Evolutionary conservation across 805 yeast species (phyloP), one percentile per base, ranked within the genome.

Genomic region (Isabelozyma rhagii): DNA sequence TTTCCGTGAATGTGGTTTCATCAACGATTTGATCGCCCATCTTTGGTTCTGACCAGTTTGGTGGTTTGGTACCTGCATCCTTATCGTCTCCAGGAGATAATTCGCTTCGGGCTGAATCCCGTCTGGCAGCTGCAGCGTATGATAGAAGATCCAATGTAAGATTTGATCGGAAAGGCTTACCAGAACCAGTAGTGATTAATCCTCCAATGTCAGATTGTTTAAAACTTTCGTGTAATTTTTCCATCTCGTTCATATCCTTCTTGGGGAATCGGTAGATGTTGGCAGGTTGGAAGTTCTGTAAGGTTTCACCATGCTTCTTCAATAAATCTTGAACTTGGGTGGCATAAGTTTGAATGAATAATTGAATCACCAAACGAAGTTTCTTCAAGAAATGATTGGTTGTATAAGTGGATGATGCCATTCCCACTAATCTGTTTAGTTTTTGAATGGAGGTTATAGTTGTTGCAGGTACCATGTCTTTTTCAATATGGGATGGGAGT

Each of bases 291-390:
- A 59, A 58, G 48, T 59, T 61, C 18, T 54, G 54, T 11, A 63
- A 62, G 5, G 63, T 58, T 18, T 59, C 63, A 14, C 62, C 62
- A 36, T 60, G 58, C 15, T 57, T 60, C 27, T 52, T 51, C 15
- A 72, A 49, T 39, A 72, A 53, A 38, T 62, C 67, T 44, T 61
- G 69, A 50, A 84, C 75, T 61, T 83, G 86, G 38, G 77, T 76
- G 1, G 79, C 75, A 60, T 83, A 84, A 0, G 88, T 83, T 56
- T 83, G 86, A 13, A 80, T 72, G 55, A 83, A 84, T 29, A 84
- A 63, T 15, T 82, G 80, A 27, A 84, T 64, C 27, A 84, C 81
- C 46, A 83, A 71, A 48, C 81, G 71, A 58, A 79, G 73, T 58
- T 83, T 84, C 53, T 72, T 72, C 48, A 84, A 62, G 47, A 78